phyloP scores from a whole-genome alignment of 306 rosid genomes.

The Trifolium dubium region DNA sequence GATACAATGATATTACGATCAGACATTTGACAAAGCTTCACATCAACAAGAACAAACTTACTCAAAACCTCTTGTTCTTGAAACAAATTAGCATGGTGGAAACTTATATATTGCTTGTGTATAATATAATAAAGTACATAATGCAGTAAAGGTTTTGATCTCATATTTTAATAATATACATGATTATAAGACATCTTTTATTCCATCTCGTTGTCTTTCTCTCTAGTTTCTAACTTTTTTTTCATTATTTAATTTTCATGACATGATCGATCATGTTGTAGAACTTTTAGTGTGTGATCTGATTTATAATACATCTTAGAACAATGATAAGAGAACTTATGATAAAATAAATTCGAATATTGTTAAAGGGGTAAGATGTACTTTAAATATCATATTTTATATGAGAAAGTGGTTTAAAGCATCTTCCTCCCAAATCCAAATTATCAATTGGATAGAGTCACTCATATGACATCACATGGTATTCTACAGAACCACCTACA shows the following conservation, averaged over 20 bases:
- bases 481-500: conserved; percentile 40
- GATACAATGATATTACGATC: no score
- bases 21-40: no score
- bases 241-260: conserved; percentile 6
- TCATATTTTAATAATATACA: no score
- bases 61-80: no score
- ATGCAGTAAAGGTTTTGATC: not conserved
- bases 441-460: conserved; percentile 43
- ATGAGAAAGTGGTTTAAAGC: conserved; percentile 3
- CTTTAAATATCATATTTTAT: not conserved
- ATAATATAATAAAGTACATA: not conserved
- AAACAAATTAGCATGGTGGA: no score
- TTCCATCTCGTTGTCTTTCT: not conserved
- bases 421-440: conserved; percentile 35
- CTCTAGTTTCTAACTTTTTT: not conserved
- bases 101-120: not conserved
- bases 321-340: conserved; percentile 4
- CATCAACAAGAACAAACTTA: no score
- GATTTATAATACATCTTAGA: conserved; percentile 17
- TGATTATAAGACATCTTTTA: no score
- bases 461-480: conserved; percentile 42
- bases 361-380: conserved; percentile 10
- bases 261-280: not conserved
- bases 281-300: not conserved
- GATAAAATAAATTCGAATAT: conserved; percentile 13